phyloP scores from a whole-genome alignment of 169 alveolate genomes.

The Eimeria zaria region DNA sequence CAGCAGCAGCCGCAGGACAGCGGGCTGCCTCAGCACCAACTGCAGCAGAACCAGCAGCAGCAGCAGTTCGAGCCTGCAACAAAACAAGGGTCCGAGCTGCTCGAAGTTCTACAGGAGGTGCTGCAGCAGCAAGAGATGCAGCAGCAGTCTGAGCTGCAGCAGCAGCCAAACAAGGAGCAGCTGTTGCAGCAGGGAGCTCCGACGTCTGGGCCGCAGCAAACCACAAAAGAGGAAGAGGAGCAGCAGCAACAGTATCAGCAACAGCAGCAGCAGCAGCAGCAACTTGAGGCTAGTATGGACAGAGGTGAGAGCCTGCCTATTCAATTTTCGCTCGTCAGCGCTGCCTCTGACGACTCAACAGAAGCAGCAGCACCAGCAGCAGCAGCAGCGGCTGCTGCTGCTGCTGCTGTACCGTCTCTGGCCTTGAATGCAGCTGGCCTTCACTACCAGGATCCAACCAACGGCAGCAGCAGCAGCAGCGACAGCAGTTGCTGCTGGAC shows the following conservation, averaged over 20 bases:
- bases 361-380: neutral
- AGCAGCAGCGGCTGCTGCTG: neutral
- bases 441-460: neutral
- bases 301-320: neutral
- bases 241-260: conserved; percentile 3
- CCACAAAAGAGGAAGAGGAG: neutral
- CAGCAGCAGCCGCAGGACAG: neutral
- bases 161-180: neutral
- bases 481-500: conserved; percentile 6
- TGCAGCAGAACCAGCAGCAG: conserved; percentile 4
- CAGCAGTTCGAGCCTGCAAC: neutral
- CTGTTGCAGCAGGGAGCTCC: neutral
- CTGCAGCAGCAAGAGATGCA: conserved; percentile 49
- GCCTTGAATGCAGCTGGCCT: conserved; percentile 3
- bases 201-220: neutral
- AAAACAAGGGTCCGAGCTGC: neutral
- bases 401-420: neutral
- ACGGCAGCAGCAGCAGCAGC: conserved; percentile 49
- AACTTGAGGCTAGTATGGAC: neutral
- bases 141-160: conserved; percentile 17
- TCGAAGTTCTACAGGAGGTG: neutral
- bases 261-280: conserved; percentile 4
- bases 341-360: neutral
- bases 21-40: neutral
- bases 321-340: neutral